Base-by-base conservation (phyloP, 768 basidiomycete genomes). In the Lentinula raphanica region DNA sequence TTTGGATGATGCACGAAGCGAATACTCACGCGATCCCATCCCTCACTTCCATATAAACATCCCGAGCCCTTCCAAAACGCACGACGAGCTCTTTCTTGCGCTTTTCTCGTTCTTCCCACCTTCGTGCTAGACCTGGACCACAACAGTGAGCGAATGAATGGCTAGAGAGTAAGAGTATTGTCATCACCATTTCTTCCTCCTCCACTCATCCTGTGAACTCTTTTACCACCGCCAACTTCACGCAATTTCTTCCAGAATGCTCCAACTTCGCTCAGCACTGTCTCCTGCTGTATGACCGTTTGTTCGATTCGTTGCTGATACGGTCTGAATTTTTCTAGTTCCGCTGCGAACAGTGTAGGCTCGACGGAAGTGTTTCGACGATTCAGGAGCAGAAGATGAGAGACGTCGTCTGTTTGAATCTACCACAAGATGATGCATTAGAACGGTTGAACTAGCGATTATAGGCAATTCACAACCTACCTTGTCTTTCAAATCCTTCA, bases 401-500 rank as follows among this genome's bases (percentile, higher is more conserved):
- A 99, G 27, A 98, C 96, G 63, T 99, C 97, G 72, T 99, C 97
- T 27, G 80, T 77, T 84, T 98, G 97, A 48, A 97, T 82, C 94
- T 98, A 64, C n/a, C n/a, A n/a, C n/a, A n/a, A n/a, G n/a, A n/a
- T n/a, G n/a, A n/a, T n/a, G n/a, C n/a, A n/a, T n/a, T n/a, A n/a
- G n/a, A n/a, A n/a, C n/a, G n/a, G n/a, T n/a, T n/a, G n/a, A n/a
- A n/a, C n/a, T n/a, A n/a, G n/a, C n/a, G n/a, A n/a, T n/a, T n/a
- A n/a, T n/a, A n/a, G n/a, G n/a, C n/a, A n/a, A n/a, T n/a, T n/a
- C n/a, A 2, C 48, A n/a, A 45, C 58, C 44, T 55, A 94, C 95
- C 84, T 96, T 97, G 44, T 98, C 95, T 69, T 98, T 99, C 49
- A 99, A 76, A 67, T 98, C 97, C 68, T 91, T 94, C 55, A 98